Conservation (phyloP, 768 basidiomycete species). For the Myochromella boudieri region DNA sequence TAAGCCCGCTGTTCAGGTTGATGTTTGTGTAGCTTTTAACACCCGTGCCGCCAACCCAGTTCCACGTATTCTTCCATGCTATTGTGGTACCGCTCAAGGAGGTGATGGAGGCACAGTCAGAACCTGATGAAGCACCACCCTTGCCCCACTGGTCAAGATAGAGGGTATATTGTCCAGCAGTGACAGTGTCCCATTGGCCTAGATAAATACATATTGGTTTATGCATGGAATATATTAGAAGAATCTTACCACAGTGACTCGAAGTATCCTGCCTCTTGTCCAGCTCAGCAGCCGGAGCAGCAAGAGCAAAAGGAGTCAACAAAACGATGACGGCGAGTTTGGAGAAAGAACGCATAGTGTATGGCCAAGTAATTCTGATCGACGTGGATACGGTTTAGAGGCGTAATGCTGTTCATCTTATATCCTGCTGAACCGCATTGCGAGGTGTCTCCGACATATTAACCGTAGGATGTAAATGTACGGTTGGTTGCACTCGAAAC, state of each 20-base stretch:
- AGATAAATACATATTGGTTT: neutral
- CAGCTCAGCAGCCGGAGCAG: constrained; percentile 28
- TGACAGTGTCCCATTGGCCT: constrained; percentile 55
- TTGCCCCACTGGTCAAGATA: constrained; percentile 49
- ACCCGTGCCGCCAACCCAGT: constrained; percentile 48
- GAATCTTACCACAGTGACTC: constrained; percentile 33
- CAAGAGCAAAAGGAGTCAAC: constrained; percentile 27
- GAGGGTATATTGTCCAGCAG: constrained; percentile 46
- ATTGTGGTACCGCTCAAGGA: constrained; percentile 41
- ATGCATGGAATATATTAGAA: neutral
- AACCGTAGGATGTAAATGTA: no score
- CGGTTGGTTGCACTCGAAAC: no score
- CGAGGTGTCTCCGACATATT: constrained; percentile 16
- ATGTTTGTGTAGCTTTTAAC: constrained; percentile 68
- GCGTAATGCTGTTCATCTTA: constrained; percentile 1
- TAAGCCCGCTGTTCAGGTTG: constrained; percentile 47
- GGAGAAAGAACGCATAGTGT: constrained; percentile 20
- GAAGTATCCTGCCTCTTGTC: constrained; percentile 34
- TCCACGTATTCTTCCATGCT: constrained; percentile 54
- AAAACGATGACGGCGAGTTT: constrained; percentile 28
- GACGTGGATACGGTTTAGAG: neutral
- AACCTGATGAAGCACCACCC: constrained; percentile 42
- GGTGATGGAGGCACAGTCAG: constrained; percentile 48
- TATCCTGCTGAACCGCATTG: constrained; percentile 1
- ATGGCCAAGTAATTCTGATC: neutral